A percentile compares a stretch with the other conserved stretches of the same genome.
These are phyloP conservation scores for Xylaria sp. DNA, from an alignment of 2,329 filamentous ascomycete genomes.

Conservation along the genomic window DNA sequence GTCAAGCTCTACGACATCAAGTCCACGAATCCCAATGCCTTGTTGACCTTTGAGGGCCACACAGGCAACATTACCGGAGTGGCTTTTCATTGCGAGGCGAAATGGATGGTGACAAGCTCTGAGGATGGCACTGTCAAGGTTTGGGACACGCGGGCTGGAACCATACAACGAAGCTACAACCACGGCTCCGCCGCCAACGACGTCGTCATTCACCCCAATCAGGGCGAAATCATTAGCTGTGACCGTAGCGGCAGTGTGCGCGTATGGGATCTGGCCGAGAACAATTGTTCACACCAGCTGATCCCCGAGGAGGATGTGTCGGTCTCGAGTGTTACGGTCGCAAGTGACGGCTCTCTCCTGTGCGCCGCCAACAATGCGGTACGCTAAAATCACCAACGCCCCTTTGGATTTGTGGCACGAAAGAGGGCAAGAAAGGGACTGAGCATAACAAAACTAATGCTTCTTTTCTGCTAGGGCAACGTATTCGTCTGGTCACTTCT, in stretches of 20 bases:
- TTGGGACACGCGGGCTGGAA: constrained; percentile 88
- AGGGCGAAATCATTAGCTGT: constrained; percentile 96
- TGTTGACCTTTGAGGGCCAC: constrained; percentile 94
- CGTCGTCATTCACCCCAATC: constrained; percentile 99
- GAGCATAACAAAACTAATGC: background rate
- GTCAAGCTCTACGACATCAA: constrained; percentile 99
- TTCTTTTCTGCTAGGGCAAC: constrained; percentile 68
- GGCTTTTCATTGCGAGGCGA: constrained; percentile 97
- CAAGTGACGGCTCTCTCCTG: constrained; percentile 88
- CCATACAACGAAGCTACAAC: constrained; percentile 89
- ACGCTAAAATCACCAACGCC: constrained; percentile 42
- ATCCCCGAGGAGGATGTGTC: constrained; percentile 96
- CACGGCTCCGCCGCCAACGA: constrained; percentile 92
- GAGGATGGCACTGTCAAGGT: constrained; percentile 98
- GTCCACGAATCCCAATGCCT: constrained; percentile 91
- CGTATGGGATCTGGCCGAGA: constrained; percentile 96
- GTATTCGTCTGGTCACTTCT: constrained; percentile 97
- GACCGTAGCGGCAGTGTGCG: constrained; percentile 91
- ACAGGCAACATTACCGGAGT: constrained; percentile 95
- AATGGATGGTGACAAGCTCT: constrained; percentile 99
- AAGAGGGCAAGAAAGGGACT: background rate
- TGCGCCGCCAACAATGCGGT: constrained; percentile 93
- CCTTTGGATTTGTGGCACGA: background rate
- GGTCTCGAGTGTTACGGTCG: constrained; percentile 93
- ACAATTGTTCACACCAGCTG: constrained; percentile 93